A percentile compares a stretch with the other conserved stretches of the same genome.
phyloP scores from a whole-genome alignment of 1,284 basidiomycete species.

The Marasmius fiardii region DNA sequence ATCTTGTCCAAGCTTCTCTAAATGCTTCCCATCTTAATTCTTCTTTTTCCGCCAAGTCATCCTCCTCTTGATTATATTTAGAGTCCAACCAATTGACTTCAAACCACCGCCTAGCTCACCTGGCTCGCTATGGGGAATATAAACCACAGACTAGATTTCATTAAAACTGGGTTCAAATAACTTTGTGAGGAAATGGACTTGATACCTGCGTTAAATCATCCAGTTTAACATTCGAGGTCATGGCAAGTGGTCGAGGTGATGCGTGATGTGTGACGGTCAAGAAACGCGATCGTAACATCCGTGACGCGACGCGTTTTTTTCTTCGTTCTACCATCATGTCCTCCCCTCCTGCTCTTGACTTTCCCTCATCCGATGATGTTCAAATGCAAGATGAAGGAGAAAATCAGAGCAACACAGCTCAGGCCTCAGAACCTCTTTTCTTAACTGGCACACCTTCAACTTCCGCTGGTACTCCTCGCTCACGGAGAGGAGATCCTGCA shows the following conservation, averaged over 20 bases:
- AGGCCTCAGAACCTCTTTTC: slow-evolving; percentile 50
- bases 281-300: slow-evolving; percentile 18
- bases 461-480: slow-evolving; percentile 48
- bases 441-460: slow-evolving; percentile 56
- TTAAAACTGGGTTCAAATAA: neutral
- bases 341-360: slow-evolving; percentile 64
- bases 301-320: slow-evolving; percentile 45
- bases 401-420: slow-evolving; percentile 43
- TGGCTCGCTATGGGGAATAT: slow-evolving; percentile 24
- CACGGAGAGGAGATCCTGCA: slow-evolving; percentile 30
- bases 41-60: neutral
- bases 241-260: neutral
- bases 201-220: slow-evolving; percentile 7
- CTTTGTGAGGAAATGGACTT: neutral
- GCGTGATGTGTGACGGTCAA: neutral
- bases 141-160: slow-evolving; percentile 23
- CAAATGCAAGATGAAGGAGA: slow-evolving; percentile 47
- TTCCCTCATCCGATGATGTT: slow-evolving; percentile 63
- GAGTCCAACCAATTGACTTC: too few relatives aligned
- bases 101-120: slow-evolving; percentile 3
- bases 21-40: slow-evolving; percentile 11
- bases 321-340: slow-evolving; percentile 44
- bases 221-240: slow-evolving; percentile 2
- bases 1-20: slow-evolving; percentile 9
- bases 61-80: too few relatives aligned